Percentiles rank a stretch among this genome's conserved stretches.
Evolutionary conservation across 441 rosid species (phyloP).

Genomic region (Kokia cookei): DNA sequence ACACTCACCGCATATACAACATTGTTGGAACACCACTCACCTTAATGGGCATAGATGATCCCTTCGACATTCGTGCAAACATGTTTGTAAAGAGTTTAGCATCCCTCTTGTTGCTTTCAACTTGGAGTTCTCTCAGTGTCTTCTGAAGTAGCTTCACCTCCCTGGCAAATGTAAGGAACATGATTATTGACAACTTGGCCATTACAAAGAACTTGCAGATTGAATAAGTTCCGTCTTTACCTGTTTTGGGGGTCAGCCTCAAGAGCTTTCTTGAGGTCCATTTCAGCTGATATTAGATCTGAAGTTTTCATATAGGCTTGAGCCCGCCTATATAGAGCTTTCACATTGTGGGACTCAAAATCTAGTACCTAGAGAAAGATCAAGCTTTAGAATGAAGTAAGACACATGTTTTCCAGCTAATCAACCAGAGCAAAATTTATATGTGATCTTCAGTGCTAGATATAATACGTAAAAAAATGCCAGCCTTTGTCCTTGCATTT

Average conservation of each 20-base stretch:
- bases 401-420: not conserved
- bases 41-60: constrained; percentile 25
- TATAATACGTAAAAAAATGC: not conserved
- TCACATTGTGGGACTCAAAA: constrained; percentile 42
- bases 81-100: constrained; percentile 46
- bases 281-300: constrained; percentile 46
- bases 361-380: constrained; percentile 40
- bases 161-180: constrained; percentile 20
- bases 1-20: not conserved
- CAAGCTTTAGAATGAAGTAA: constrained; percentile 4
- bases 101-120: constrained; percentile 49
- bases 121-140: constrained; percentile 40
- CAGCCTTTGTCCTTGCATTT: not conserved
- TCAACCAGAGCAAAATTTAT: not conserved
- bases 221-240: constrained; percentile 14
- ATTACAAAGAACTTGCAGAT: not conserved
- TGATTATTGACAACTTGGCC: not conserved
- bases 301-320: constrained; percentile 45
- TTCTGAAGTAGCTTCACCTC: constrained; percentile 44
- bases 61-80: constrained; percentile 31
- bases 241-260: constrained; percentile 53
- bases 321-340: constrained; percentile 61
- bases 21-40: constrained; percentile 15
- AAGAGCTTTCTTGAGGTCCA: constrained; percentile 55
- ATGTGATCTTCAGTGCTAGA: not conserved